phyloP scores from a whole-genome alignment of 2,329 filamentous ascomycete species.

The Coniochaeta ligniaria region DNA sequence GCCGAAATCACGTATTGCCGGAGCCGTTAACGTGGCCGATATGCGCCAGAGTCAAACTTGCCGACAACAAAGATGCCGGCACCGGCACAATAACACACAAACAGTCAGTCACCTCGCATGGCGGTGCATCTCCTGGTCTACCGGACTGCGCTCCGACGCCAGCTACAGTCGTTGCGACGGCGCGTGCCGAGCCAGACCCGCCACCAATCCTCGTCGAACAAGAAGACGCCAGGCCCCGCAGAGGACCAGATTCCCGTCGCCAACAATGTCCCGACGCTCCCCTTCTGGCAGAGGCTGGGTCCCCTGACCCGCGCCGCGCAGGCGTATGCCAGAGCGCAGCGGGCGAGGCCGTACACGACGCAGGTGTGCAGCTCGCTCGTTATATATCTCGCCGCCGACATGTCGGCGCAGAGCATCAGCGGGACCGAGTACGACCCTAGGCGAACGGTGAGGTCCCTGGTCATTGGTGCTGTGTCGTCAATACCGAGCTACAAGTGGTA shows the following conservation, averaged over 20 bases:
- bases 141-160: slow-evolving; percentile 19
- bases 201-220: slow-evolving; percentile 15
- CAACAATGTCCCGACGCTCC: slow-evolving; percentile 31
- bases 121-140: slow-evolving; percentile 12
- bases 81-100: neutral
- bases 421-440: slow-evolving; percentile 58
- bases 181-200: slow-evolving; percentile 16
- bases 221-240: slow-evolving; percentile 10
- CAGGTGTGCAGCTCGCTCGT: slow-evolving; percentile 70
- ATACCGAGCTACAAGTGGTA: slow-evolving; percentile 83
- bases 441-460: slow-evolving; percentile 63
- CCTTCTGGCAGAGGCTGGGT: slow-evolving; percentile 51
- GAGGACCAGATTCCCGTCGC: slow-evolving; percentile 33
- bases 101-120: slow-evolving; percentile 8
- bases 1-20: neutral
- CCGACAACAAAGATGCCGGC: neutral
- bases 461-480: slow-evolving; percentile 65
- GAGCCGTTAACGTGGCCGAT: neutral
- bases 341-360: slow-evolving; percentile 66
- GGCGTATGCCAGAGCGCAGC: slow-evolving; percentile 65
- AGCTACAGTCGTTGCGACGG: slow-evolving; percentile 14
- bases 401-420: slow-evolving; percentile 66
- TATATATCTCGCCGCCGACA: slow-evolving; percentile 72
- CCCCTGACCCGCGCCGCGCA: slow-evolving; percentile 45
- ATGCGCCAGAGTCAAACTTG: neutral